These are phyloP conservation scores for Juglanconis juglandina DNA, from an alignment of 2,329 filamentous ascomycete species.

Conservation along the genomic window DNA sequence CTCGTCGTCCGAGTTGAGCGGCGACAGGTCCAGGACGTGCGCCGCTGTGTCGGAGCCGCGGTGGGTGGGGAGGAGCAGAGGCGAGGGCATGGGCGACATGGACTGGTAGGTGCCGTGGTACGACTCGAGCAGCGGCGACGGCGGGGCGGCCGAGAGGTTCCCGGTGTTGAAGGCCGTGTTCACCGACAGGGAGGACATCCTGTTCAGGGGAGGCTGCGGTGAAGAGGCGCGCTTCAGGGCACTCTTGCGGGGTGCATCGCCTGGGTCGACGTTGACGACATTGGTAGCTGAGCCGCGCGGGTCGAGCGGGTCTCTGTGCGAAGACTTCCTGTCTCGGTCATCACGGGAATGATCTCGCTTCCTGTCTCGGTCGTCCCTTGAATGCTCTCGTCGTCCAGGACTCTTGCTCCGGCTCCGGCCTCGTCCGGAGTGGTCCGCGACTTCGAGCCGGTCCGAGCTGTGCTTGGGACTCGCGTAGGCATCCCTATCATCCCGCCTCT, in stretches of 20 bases:
- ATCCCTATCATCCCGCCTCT: conserved; percentile 29
- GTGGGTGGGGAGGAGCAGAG: conserved; percentile 56
- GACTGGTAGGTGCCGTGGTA: conserved; percentile 94
- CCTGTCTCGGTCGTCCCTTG: conserved; percentile 16
- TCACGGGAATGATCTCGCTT: conserved; percentile 12
- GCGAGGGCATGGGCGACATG: conserved; percentile 90
- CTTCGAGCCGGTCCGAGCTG: conserved; percentile 14
- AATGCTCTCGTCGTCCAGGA: conserved; percentile 21
- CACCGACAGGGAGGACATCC: conserved; percentile 53
- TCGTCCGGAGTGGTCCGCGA: conserved; percentile 16
- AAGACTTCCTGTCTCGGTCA: conserved; percentile 8
- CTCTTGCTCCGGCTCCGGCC: conserved; percentile 20
- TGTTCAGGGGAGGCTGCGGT: conserved; percentile 44
- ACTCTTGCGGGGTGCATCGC: conserved; percentile 29
- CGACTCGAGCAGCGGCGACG: conserved; percentile 83
- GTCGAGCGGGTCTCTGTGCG: conserved; percentile 29
- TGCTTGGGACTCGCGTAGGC: conserved; percentile 24
- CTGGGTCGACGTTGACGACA: conserved; percentile 41
- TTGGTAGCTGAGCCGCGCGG: conserved; percentile 36
- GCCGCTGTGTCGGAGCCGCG: conserved; percentile 44
- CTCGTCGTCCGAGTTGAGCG: conserved; percentile 49
- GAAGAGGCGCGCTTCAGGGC: conserved; percentile 40
- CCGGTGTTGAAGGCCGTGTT: conserved; percentile 41
- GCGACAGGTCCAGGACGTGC: conserved; percentile 49
- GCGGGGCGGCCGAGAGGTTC: conserved; percentile 55